These are phyloP conservation scores for Berkeleyomyces rouxiae DNA, from an alignment of 2,329 filamentous ascomycete genomes.

Conservation along the genomic window DNA sequence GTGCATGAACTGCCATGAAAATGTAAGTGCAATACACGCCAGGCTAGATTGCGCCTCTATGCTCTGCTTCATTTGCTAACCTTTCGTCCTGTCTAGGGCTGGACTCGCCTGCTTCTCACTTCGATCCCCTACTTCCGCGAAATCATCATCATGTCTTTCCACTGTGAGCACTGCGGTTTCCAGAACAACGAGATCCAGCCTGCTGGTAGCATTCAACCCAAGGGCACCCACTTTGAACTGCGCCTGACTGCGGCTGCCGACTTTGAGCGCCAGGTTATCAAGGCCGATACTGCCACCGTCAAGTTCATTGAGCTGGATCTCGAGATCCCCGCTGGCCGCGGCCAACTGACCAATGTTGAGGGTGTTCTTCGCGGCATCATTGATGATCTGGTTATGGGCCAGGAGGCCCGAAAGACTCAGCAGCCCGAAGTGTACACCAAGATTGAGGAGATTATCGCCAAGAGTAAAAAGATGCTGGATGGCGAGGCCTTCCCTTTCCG, in stretches of 20 bases:
- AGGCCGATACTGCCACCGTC: conserved; percentile 73
- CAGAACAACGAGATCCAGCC: conserved; percentile 89
- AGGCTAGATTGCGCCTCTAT: neutral
- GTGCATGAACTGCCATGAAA: conserved; percentile 73
- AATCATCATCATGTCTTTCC: conserved; percentile 93
- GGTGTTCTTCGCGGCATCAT: conserved; percentile 65
- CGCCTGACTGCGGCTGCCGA: conserved; percentile 57
- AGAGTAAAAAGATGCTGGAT: conserved; percentile 58
- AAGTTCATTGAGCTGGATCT: conserved; percentile 83
- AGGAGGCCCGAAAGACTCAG: conserved; percentile 64
- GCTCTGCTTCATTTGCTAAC: conserved; percentile 13
- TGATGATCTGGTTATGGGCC: conserved; percentile 64
- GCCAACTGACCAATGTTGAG: conserved; percentile 87
- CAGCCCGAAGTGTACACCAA: conserved; percentile 65
- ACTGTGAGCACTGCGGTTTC: conserved; percentile 75
- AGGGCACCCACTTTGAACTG: conserved; percentile 69
- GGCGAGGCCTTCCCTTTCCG: conserved; percentile 76
- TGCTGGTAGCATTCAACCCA: conserved; percentile 79
- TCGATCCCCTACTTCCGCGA: conserved; percentile 95
- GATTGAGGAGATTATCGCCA: conserved; percentile 58
- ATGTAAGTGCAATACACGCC: conserved; percentile 32
- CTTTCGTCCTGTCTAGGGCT: conserved; percentile 38
- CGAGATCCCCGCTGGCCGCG: conserved; percentile 79
- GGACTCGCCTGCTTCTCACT: conserved; percentile 73
- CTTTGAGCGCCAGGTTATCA: conserved; percentile 75